Evolutionary conservation across 2,329 filamentous ascomycete species (phyloP), one percentile per base, ranked within the genome.

Genomic region (Nemania diffusa): DNA sequence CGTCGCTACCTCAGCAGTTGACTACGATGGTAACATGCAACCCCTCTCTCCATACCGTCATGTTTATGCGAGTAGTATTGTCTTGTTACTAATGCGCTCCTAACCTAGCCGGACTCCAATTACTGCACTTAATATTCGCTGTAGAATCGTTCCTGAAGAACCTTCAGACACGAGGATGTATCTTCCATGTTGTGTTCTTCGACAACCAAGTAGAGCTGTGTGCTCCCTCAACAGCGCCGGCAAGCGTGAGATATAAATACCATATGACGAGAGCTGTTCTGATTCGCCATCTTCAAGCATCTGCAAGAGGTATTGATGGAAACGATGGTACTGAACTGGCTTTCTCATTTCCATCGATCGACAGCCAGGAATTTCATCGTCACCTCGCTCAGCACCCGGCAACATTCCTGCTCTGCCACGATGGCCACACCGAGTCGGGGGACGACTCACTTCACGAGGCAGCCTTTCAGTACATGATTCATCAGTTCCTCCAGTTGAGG

Each of bases 101-200:
- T 11, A 15, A 5, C 27, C 20, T 15, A 71, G 69, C 48, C 48
- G 69, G 69, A 1, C 90, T 91, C 64, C 91, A 94, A 77, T 76
- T 94, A 6, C 81, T 94, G 0, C 91, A 93, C 76, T 90, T 90
- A 0, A 84, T 89, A 3, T 91, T 91, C 74, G 84, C 87, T 1
- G 87, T 93, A 0, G 92, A 94, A 76, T 81, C 80, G 7, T 90
- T 93, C 70, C 82, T 94, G 1, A 78, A 81, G 48, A 84, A 87
- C 62, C 82, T 94, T 17, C 80, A 83, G 48, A 83, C 84, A 62
- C 83, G 90, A 57, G 88, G 89, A 60, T 93, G 91, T 77, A 88
- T 89, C 64, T 94, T 93, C 72, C 86, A 93, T 69, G 78, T 94
- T 68, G 80, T 89, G 17, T 94, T 92, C 80, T 92, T 94, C 73